phyloP scores from a whole-genome alignment of 2,329 filamentous ascomycete genomes.

The Fusarium ambrosium region DNA sequence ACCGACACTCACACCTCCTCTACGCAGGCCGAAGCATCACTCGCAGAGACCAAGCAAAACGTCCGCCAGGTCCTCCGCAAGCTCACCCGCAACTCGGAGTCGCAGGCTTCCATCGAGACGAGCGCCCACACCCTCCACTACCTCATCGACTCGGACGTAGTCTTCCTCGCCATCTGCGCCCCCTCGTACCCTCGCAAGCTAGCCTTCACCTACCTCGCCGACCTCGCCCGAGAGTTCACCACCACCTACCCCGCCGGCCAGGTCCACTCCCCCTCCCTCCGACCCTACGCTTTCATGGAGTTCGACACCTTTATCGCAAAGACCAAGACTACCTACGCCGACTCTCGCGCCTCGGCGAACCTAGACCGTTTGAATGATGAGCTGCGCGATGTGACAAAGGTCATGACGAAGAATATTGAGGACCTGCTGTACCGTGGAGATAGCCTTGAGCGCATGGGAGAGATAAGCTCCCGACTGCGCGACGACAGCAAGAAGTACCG shows the following conservation, averaged over 20 bases:
- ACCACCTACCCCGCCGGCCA: conserved; percentile 83
- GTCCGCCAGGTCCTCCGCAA: conserved; percentile 91
- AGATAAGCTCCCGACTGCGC: conserved; percentile 86
- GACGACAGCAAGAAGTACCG: conserved; percentile 97
- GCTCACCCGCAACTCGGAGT: conserved; percentile 88
- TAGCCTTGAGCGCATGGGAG: conserved; percentile 95
- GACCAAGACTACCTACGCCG: conserved; percentile 94
- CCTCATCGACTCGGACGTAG: conserved; percentile 83
- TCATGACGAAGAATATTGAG: conserved; percentile 99
- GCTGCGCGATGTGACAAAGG: conserved; percentile 96
- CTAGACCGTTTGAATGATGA: conserved; percentile 97
- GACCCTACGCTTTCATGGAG: conserved; percentile 96
- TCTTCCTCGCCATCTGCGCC: conserved; percentile 95
- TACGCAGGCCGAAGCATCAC: conserved; percentile 74
- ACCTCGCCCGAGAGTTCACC: conserved; percentile 91
- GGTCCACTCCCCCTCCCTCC: conserved; percentile 79
- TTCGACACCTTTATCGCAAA: conserved; percentile 97
- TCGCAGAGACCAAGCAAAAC: conserved; percentile 90
- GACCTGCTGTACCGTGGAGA: conserved; percentile 96
- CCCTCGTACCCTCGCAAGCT: conserved; percentile 96
- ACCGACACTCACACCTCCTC: neutral
- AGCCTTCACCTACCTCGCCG: conserved; percentile 96
- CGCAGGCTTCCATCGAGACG: conserved; percentile 92
- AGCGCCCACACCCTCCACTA: conserved; percentile 89
- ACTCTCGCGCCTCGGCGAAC: conserved; percentile 90